Evolutionary conservation across 1,284 basidiomycete species (phyloP), one percentile per base, ranked within the genome.

Genomic region (Rhodotorula mucilaginosa): DNA sequence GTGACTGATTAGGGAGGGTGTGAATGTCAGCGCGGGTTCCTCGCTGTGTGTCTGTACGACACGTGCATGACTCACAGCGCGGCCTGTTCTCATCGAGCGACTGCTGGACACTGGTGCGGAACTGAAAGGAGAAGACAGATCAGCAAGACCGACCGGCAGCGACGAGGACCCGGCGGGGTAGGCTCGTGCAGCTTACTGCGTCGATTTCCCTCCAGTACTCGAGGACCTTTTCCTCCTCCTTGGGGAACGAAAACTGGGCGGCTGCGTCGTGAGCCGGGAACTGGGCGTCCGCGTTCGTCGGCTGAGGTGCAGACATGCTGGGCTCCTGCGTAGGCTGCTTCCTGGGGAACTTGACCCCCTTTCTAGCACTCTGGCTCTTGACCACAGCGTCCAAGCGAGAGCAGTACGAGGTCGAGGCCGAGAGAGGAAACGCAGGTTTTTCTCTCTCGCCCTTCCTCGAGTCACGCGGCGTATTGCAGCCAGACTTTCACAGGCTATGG

Each of bases 201-300:
- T 99, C 93, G 80, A 99, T 99, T 80, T 94, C 93, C 74, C 87
- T 86, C 97, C 97, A 99, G 83, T 89, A 98, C 69, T 86, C 84
- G 77, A 98, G 85, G 71, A 70, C 69, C n/a, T 77, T 68, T 59
- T 70, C 71, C 61, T 77, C 76, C 60, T 73, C 73, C 34, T 71
- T 67, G 44, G 76, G 70, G 74, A 77, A 77, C 21, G 63, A 67
- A 60, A 77, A 77, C 34, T 62, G 48, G 23, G 68, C 57, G 0
- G 69, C 54, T 16, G 67, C 49, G 49, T 74, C 61, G 72, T 77
- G 76, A 2, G 64, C 49, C 3, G 74, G 72, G 65, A 77, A 76
- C 15, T 34, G 34, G 12, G 74, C 74, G 52, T 67, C 62, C 39
- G 74, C 70, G 65, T 76, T 74, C 23, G 67, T 26, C 21, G 71